Conservation (phyloP, 305 asterid species). For the Euphrasia arctica region DNA sequence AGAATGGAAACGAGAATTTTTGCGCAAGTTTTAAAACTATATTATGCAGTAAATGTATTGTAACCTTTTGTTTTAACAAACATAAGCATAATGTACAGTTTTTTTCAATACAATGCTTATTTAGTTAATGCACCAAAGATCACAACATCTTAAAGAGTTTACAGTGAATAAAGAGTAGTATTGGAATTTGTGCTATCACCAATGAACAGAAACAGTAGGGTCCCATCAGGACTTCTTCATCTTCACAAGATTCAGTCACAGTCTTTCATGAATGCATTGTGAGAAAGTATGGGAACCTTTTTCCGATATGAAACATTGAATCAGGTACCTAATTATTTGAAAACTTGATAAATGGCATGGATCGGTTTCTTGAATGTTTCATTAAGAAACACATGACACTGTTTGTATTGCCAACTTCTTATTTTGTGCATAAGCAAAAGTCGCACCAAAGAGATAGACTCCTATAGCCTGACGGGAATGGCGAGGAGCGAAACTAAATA, state of each 20-base stretch:
- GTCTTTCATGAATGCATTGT: neutral
- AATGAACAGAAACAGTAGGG: neutral
- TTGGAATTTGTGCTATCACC: neutral
- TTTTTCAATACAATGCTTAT: neutral
- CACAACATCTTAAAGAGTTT: neutral
- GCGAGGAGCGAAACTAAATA: neutral
- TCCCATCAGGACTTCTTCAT: neutral
- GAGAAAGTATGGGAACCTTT: neutral
- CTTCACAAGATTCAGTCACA: neutral
- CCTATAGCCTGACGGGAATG: too few relatives aligned
- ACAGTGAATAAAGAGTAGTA: constrained; percentile 3
- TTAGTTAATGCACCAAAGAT: neutral
- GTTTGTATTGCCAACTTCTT: neutral
- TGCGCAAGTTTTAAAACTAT: neutral
- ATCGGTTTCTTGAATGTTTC: neutral
- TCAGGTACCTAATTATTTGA: neutral
- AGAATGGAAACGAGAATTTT: neutral
- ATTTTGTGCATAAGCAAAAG: neutral
- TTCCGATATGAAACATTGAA: neutral
- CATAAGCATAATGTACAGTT: neutral
- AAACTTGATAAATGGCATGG: neutral
- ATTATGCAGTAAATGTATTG: neutral
- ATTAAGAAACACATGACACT: neutral
- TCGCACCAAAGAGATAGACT: neutral
- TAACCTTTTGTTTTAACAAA: neutral